Evolutionary conservation across 257 asterid genomes (phyloP).

Genomic region (Solanum piurae): DNA sequence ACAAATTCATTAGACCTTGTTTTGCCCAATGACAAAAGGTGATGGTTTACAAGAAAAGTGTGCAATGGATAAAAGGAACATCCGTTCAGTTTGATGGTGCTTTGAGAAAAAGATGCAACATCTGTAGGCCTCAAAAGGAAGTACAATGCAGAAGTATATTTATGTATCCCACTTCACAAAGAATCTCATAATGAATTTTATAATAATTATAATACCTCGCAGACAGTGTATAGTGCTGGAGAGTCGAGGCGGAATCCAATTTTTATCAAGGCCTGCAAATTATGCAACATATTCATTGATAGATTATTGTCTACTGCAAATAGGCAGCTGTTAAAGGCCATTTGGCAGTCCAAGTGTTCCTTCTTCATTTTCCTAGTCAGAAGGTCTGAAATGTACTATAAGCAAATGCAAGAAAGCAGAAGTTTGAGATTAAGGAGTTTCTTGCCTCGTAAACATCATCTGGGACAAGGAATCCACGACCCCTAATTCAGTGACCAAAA

Average conservation of each 20-base stretch:
- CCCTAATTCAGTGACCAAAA: conserved; percentile 40
- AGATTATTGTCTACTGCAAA: background rate
- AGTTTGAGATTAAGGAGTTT: background rate
- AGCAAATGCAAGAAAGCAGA: background rate
- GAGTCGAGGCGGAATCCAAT: conserved; percentile 66
- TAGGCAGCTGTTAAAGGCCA: background rate
- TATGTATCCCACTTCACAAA: background rate
- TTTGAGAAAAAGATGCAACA: background rate
- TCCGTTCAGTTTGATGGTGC: background rate
- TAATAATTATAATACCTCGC: conserved; percentile 46
- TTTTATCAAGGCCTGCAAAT: conserved; percentile 57
- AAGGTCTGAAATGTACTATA: background rate
- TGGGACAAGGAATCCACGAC: conserved; percentile 67
- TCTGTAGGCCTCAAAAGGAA: background rate
- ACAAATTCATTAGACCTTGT: background rate
- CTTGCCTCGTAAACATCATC: conserved; percentile 66
- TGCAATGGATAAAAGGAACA: background rate
- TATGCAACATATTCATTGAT: background rate
- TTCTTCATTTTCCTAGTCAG: background rate
- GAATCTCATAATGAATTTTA: background rate
- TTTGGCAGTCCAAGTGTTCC: background rate
- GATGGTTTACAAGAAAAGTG: background rate
- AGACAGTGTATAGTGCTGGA: conserved; percentile 71
- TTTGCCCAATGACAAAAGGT: background rate
- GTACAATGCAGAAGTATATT: background rate